phyloP scores from a whole-genome alignment of 2,329 filamentous ascomycete genomes.

The Teratosphaeria viscida region DNA sequence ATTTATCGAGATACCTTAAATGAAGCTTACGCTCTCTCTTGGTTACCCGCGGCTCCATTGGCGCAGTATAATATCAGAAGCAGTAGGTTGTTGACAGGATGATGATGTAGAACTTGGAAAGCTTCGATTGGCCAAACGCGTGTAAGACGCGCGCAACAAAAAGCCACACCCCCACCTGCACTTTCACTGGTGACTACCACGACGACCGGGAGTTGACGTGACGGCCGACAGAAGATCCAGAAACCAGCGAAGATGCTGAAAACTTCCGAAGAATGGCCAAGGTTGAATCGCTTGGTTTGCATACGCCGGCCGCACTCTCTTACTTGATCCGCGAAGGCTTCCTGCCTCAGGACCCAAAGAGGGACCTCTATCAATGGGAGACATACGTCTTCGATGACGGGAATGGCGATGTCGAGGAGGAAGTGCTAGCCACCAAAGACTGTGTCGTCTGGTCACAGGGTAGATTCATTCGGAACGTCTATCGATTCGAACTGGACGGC shows the following conservation, averaged over 20 bases:
- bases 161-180: neutral
- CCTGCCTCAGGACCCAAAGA: conserved; percentile 55
- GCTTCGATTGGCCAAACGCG: conserved; percentile 1
- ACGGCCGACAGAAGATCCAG: neutral
- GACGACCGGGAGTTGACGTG: no score
- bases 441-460: conserved; percentile 86
- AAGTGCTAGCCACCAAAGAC: conserved; percentile 63
- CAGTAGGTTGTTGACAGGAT: conserved; percentile 2
- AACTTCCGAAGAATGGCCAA: conserved; percentile 60
- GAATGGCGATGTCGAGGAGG: conserved; percentile 52
- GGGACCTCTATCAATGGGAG: conserved; percentile 66
- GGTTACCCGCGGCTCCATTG: conserved; percentile 18
- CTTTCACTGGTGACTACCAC: neutral
- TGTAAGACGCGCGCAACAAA: neutral
- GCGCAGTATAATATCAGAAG: neutral
- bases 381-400: conserved; percentile 39
- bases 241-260: neutral
- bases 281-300: conserved; percentile 80
- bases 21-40: conserved; percentile 24
- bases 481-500: conserved; percentile 76
- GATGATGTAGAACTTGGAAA: conserved; percentile 1
- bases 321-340: conserved; percentile 76
- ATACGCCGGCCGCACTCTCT: conserved; percentile 72
- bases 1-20: conserved; percentile 16
- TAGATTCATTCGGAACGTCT: conserved; percentile 72